These are phyloP conservation scores for Astragalus glycyphyllos DNA, from an alignment of 306 rosid species.

Conservation along the genomic window DNA sequence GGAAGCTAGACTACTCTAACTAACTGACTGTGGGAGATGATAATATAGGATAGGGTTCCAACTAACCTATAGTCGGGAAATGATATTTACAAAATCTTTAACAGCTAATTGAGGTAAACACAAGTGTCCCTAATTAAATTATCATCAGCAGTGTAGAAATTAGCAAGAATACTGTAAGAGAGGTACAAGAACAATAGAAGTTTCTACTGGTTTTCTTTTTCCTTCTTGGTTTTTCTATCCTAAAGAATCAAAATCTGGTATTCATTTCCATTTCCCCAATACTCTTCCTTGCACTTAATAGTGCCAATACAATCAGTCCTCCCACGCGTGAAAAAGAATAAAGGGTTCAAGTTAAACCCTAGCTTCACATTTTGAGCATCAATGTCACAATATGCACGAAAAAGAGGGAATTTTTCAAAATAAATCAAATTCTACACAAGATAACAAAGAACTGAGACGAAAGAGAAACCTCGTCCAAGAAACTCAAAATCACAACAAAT, in stretches of 20 bases:
- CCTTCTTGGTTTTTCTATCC: background rate
- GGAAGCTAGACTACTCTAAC: no score
- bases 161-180: no score
- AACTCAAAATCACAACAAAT: background rate
- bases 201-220: no score
- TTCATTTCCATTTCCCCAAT: no score
- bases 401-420: background rate
- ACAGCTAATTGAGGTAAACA: no score
- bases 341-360: conserved; percentile 32
- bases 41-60: no score
- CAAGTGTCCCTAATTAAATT: background rate
- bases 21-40: no score
- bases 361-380: conserved; percentile 19
- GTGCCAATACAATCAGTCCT: background rate
- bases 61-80: background rate
- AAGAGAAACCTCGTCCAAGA: background rate
- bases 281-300: background rate
- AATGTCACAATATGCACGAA: background rate
- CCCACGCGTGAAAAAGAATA: background rate
- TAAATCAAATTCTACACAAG: background rate
- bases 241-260: background rate
- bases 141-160: background rate
- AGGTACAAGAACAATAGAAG: no score
- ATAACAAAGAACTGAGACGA: background rate
- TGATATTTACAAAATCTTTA: background rate